Evolutionary conservation across 257 asterid species (phyloP).

Genomic region (Primulina tabacum): DNA sequence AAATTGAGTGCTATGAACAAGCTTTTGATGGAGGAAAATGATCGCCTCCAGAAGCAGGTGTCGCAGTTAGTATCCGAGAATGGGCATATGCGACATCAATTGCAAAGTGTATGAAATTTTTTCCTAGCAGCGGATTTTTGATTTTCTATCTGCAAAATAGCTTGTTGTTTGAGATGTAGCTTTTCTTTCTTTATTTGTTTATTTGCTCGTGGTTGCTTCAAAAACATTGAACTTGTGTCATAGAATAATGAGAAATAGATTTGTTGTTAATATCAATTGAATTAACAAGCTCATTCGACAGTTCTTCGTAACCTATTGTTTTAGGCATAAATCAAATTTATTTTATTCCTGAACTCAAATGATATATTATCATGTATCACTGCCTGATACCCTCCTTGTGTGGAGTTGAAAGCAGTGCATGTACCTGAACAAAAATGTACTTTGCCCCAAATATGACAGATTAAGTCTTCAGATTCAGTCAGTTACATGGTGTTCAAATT

Average conservation of each 20-base stretch:
- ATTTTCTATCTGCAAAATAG: not conserved
- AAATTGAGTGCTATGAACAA: constrained; percentile 86
- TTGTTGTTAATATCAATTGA: not conserved
- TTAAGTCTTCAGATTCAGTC: not conserved
- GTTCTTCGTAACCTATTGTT: not conserved
- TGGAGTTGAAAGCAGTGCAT: not conserved
- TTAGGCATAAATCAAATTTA: not conserved
- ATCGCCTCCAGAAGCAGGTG: constrained; percentile 91
- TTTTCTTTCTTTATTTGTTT: too few species aligned
- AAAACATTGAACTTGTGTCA: not conserved
- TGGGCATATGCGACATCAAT: constrained; percentile 77
- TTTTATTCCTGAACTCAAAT: not conserved
- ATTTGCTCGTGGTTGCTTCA: not conserved
- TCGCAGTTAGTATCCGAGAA: constrained; percentile 90
- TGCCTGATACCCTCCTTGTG: not conserved
- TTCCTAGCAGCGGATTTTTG: not conserved
- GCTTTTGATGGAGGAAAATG: constrained; percentile 93
- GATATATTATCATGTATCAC: not conserved
- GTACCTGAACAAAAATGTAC: not conserved
- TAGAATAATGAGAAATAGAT: too few species aligned
- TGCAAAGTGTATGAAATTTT: constrained; percentile 59
- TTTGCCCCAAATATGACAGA: not conserved
- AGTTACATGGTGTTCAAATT: not conserved
- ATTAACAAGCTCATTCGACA: not conserved
- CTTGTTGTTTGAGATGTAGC: not conserved